Evolutionary conservation across 805 yeast genomes (phyloP), one percentile per base, ranked within the genome.

Genomic region (Teunomyces tritomae): DNA sequence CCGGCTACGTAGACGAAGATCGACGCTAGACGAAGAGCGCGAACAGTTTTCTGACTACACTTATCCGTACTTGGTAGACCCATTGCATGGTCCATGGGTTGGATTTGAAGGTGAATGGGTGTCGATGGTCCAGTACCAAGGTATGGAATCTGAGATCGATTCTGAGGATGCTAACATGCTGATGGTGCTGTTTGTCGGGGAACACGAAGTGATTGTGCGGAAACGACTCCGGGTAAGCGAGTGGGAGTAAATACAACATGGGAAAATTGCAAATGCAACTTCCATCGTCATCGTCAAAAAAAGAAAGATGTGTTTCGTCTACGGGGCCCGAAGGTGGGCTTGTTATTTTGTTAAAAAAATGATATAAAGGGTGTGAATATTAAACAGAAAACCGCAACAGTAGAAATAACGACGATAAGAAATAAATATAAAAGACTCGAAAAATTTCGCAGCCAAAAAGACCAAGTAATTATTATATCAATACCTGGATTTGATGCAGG

Each of bases 1-100:
- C 17, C 45, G 58, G 43, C 49, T 61, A 9, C 66, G 64, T 40
- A 67, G 82, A 47, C 62, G 79, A 46, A 56, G 65, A 13, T 74
- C 80, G 45, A 80, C 85, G 0, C 71, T 80, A 17, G 85, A 80
- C 54, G 85, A 80, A 56, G 81, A 78, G 49, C 56, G 84, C 45
- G 85, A 80, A 54, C 76, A 70, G 48, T 70, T 60, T 44, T 73
- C 75, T 16, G 77, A 71, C 49, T 80, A 80, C 57, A 70, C 76
- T 1, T 76, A 78, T 55, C 85, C 85, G 0, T 63, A 63, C 45
- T 57, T 80, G 34, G 57, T 60, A 1, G 78, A 78, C 48, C 71
- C 75, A 5, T 58, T 79, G 48, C 71, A 79, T 53, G 84, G 84
- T 0, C 82, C 84, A 7, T 74, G 83, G 78, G 65, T 79, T 20